A percentile compares a stretch with the other conserved stretches of the same genome.
phyloP scores from a whole-genome alignment of 108 stramenopile species.

The Stephanodiscus minutulus region DNA sequence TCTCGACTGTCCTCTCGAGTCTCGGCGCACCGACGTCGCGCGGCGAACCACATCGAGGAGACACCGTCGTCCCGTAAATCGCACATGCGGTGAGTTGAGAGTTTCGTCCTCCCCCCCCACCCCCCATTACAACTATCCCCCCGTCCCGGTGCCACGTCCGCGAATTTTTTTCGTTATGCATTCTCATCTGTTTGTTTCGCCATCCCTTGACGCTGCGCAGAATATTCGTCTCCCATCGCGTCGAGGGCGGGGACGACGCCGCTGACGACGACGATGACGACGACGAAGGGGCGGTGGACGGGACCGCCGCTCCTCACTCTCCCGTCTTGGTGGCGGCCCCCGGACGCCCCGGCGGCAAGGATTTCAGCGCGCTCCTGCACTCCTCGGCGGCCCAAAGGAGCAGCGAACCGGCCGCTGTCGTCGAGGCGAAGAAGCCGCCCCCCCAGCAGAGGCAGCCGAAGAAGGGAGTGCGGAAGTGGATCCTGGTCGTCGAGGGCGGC shows the following conservation, averaged over 20 bases:
- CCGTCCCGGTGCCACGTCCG: neutral
- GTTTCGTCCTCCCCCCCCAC: conserved; percentile 12
- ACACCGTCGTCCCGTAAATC: conserved; percentile 56
- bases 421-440: neutral
- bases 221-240: conserved; percentile 69
- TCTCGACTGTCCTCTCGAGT: conserved; percentile 59
- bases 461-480: conserved; percentile 52
- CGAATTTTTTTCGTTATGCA: neutral
- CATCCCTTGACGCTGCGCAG: neutral
- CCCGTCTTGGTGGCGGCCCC: neutral
- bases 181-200: too few relatives aligned
- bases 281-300: conserved; percentile 1
- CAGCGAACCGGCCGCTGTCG: neutral
- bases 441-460: conserved; percentile 1
- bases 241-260: conserved; percentile 22
- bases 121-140: too few relatives aligned
- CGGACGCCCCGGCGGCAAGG: conserved; percentile 30
- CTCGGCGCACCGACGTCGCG: conserved; percentile 56
- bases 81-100: conserved; percentile 34
- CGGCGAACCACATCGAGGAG: conserved; percentile 55
- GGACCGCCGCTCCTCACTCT: conserved; percentile 5
- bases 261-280: conserved; percentile 4
- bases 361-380: conserved; percentile 30
- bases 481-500: conserved; percentile 73
- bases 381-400: conserved; percentile 30